Evolutionary conservation across 345 rosid species (phyloP), one percentile per base, ranked within the genome.

Genomic region (Melaleuca quinquenervia): DNA sequence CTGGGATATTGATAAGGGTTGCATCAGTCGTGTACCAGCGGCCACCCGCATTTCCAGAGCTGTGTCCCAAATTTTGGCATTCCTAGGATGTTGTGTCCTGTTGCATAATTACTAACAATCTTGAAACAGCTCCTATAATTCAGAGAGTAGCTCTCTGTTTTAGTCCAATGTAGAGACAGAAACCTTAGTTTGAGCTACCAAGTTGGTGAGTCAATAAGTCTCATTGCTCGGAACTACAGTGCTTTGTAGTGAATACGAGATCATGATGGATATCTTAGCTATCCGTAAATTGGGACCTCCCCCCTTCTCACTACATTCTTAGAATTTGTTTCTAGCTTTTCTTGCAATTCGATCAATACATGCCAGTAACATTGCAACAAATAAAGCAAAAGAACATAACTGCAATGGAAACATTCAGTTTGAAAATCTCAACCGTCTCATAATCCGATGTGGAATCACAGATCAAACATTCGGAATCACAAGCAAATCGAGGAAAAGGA

Each of bases 21-120:
- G 98, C 98, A 76, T 92, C 98, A 11, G 93, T 94, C 36, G 93
- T 92, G 76, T 94, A 90, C 90, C 87, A 90, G 87, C 87, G 91
- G 89, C 92, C 94, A 53, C 93, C 96, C 3, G 92, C 89, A 29
- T 96, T 94, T 87, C n/a, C 86, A 83, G 96, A 93, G 87, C 92
- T 91, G 88, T 91, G 88, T 84, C 95, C 98, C 29, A 90, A 91
- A 89, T 92, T 93, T 5, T 84, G 62, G 80, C 50, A 80, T 50
- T 24, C 52, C 83, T 44, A 22, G 83, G 83, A 45, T 45, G 53
- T n/a, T 27, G 52, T 24, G 82, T 24, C 20, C 22, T 48, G 52
- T 45, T 45, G 83, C 52, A 82, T 24, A 48, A 82, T 82, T 29
- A 50, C 32, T 32, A 52, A 70, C 78, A 32, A 70, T 70, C 78